phyloP scores from a whole-genome alignment of 306 rosid species.

The Medicago arabica region DNA sequence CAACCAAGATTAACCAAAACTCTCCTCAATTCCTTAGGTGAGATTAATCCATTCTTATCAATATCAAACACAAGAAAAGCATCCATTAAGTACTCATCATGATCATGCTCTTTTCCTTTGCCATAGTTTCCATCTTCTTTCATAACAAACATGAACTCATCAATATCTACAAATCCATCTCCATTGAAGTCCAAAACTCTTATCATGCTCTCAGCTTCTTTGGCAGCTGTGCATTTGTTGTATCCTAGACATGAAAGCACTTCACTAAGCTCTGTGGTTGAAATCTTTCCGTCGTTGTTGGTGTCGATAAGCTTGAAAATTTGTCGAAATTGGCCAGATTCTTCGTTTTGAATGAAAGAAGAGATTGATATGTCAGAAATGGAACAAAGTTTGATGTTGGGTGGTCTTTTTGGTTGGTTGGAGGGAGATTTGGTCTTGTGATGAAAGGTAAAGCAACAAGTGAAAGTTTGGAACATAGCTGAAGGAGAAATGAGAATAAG shows the following conservation, averaged over 20 bases:
- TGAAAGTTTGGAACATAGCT: slow-evolving; percentile 47
- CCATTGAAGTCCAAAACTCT: slow-evolving; percentile 64
- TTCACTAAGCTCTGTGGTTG: slow-evolving; percentile 59
- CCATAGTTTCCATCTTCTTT: slow-evolving; percentile 21
- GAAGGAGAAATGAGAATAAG: background rate
- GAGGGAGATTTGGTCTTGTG: slow-evolving; percentile 39
- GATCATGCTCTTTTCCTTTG: slow-evolving; percentile 10
- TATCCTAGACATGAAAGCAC: slow-evolving; percentile 59
- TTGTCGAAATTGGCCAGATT: slow-evolving; percentile 61
- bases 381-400: slow-evolving; percentile 43
- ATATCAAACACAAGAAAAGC: slow-evolving; percentile 68
- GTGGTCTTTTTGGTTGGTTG: slow-evolving; percentile 26
- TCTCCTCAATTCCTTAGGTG: slow-evolving; percentile 59
- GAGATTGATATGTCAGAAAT: slow-evolving; percentile 43
- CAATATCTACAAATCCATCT: slow-evolving; percentile 74
- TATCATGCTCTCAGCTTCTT: slow-evolving; percentile 70
- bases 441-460: slow-evolving; percentile 52
- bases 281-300: slow-evolving; percentile 72
- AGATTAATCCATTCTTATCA: slow-evolving; percentile 68
- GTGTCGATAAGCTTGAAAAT: slow-evolving; percentile 69
- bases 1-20: slow-evolving; percentile 67
- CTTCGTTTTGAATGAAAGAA: slow-evolving; percentile 54
- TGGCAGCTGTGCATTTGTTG: slow-evolving; percentile 44
- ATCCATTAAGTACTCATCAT: slow-evolving; percentile 56
- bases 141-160: slow-evolving; percentile 72